Percentiles rank a stretch among this genome's conserved stretches.
phyloP scores from a whole-genome alignment of 495 filamentous ascomycete genomes.

The Podospora pseudopauciseta region DNA sequence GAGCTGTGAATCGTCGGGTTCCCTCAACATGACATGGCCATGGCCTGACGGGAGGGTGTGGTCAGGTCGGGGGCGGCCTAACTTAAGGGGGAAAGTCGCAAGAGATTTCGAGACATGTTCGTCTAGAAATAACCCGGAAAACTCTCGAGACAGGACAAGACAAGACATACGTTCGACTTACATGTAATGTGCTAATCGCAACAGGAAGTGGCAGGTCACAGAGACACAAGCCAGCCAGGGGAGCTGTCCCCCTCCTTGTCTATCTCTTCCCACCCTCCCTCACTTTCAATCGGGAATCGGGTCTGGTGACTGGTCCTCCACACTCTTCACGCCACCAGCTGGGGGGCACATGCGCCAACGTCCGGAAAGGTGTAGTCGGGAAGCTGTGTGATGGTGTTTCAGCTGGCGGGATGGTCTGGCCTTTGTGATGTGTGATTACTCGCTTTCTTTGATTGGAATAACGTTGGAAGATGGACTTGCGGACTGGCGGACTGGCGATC shows the following conservation, averaged over 20 bases:
- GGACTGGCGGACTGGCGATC: not conserved
- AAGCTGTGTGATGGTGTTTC: not conserved
- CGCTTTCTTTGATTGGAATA: not conserved
- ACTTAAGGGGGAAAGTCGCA: not conserved
- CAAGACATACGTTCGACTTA: conserved; percentile 2
- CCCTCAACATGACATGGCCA: not conserved
- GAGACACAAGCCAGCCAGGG: not conserved
- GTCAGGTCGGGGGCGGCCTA: not conserved
- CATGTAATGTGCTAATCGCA: conserved; percentile 7
- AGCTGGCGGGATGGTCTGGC: not conserved
- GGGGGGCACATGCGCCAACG: not conserved
- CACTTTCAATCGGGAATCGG: not conserved
- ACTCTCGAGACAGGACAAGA: conserved; percentile 4
- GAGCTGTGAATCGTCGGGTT: conserved; percentile 2
- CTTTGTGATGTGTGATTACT: not conserved
- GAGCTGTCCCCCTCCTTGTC: not conserved
- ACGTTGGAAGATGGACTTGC: not conserved
- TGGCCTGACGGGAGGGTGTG: not conserved
- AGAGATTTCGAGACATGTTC: not conserved
- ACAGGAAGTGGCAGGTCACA: conserved; percentile 9
- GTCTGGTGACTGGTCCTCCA: not conserved
- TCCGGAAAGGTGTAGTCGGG: not conserved
- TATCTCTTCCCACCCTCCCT: not conserved
- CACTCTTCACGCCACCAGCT: not conserved
- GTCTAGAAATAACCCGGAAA: not conserved